These are phyloP conservation scores for Olyra latifolia DNA, from an alignment of 176 grass and related monocot genomes.

Conservation along the genomic window DNA sequence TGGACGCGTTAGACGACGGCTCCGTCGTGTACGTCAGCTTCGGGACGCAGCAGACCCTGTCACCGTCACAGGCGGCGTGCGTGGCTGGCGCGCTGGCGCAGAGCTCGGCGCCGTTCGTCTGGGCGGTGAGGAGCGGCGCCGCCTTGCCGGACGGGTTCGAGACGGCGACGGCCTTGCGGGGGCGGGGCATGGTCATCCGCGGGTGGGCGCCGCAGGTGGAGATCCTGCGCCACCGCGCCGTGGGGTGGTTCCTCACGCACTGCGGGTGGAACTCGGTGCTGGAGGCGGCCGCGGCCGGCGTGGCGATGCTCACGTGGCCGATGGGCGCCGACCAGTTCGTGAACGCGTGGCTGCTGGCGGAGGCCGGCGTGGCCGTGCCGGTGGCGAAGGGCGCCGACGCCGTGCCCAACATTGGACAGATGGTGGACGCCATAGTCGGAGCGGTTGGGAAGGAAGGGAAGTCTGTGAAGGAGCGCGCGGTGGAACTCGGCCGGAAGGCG, in stretches of 20 bases:
- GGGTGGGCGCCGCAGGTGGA: constrained; percentile 60
- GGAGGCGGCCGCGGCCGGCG: constrained; percentile 43
- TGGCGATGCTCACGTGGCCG: constrained; percentile 61
- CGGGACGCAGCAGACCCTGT: constrained; percentile 46
- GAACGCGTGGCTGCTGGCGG: constrained; percentile 42
- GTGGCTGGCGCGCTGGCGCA: constrained; percentile 45
- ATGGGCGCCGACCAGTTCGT: constrained; percentile 62
- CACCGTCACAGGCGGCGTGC: constrained; percentile 20
- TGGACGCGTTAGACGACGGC: constrained; percentile 51
- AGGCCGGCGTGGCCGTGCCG: constrained; percentile 39
- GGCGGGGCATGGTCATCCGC: constrained; percentile 35
- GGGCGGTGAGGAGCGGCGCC: constrained; percentile 32
- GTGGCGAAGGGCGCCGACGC: constrained; percentile 35
- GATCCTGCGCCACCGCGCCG: constrained; percentile 50
- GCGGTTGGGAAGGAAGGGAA: constrained; percentile 4
- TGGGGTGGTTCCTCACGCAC: constrained; percentile 53
- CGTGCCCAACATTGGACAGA: constrained; percentile 30
- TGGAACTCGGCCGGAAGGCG: constrained; percentile 27
- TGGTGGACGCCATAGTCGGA: constrained; percentile 17
- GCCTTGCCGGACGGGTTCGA: constrained; percentile 37
- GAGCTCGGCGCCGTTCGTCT: constrained; percentile 49
- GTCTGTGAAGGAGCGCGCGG: constrained; percentile 21
- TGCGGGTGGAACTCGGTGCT: constrained; percentile 63
- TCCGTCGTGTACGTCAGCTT: constrained; percentile 59
- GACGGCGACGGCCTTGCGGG: constrained; percentile 23